Evolutionary conservation across 495 filamentous ascomycete species (phyloP).

Genomic region (Terfezia boudieri): DNA sequence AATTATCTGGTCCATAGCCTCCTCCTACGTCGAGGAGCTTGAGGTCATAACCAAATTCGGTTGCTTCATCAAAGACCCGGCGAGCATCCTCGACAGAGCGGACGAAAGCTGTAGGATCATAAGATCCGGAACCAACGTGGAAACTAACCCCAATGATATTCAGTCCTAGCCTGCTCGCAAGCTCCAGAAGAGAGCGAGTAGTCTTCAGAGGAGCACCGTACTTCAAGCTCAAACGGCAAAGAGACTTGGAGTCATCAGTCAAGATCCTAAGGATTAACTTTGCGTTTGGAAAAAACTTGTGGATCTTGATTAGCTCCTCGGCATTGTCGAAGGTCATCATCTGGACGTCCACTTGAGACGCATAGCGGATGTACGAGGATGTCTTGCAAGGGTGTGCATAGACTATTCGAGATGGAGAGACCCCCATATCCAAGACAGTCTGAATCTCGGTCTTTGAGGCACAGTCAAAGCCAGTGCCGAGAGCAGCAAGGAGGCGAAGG

Average conservation of each 20-base stretch:
- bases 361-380: slow-evolving; percentile 85
- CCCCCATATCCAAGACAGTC: slow-evolving; percentile 57
- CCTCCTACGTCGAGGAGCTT: slow-evolving; percentile 87
- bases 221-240: slow-evolving; percentile 88
- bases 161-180: slow-evolving; percentile 72
- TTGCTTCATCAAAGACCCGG: slow-evolving; percentile 71
- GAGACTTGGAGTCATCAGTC: slow-evolving; percentile 83
- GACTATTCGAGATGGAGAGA: slow-evolving; percentile 84
- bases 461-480: slow-evolving; percentile 94
- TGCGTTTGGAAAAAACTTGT: slow-evolving; percentile 65
- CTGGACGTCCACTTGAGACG: slow-evolving; percentile 60
- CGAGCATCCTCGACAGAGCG: slow-evolving; percentile 81
- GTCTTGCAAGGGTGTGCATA: slow-evolving; percentile 99
- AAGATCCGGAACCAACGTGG: slow-evolving; percentile 89
- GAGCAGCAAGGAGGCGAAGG: slow-evolving; percentile 58
- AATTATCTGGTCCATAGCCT: slow-evolving; percentile 70
- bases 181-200: slow-evolving; percentile 49
- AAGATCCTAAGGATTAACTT: slow-evolving; percentile 83
- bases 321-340: slow-evolving; percentile 99
- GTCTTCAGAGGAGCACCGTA: slow-evolving; percentile 78
- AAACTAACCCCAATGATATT: slow-evolving; percentile 95
- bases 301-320: slow-evolving; percentile 95
- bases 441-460: slow-evolving; percentile 95
- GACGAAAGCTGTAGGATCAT: slow-evolving; percentile 66
- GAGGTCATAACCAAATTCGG: slow-evolving; percentile 50